Base-by-base conservation (phyloP, 1,284 basidiomycete species). In the Cystobasidiaceae sp. region DNA sequence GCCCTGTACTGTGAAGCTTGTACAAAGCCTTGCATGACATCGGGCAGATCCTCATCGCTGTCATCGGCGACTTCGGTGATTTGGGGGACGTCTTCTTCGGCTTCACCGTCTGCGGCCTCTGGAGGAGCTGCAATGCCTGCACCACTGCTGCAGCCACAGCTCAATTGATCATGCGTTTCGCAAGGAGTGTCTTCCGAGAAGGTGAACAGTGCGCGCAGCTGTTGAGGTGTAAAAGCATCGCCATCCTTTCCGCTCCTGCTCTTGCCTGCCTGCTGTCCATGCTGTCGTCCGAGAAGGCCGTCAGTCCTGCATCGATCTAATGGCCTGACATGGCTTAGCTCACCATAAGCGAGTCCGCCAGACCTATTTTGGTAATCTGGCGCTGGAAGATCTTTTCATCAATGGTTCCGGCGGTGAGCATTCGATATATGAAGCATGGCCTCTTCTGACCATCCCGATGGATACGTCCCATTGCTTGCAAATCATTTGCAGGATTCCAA, bases 381-480 rank as follows among this genome's bases (percentile, higher is more conserved):
- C 96, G 83, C 77, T 97, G 75, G 52, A 56, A 68, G 23, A 69
- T 69, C 48, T 73, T 80, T 68, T 81, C 80, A 61, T 81, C 80
- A 57, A 81, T 80, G 0, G 79, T 79, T 34, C 78, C 78, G 23
- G 77, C 74, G 0, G 71, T 72, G 34, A 73, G 51, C 44, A 75
- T 84, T 28, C 96, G 85, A 76, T 99, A 99, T 62, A 98, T 96
- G 77, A 86, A 43, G 70, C 79, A 80, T 15, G 88, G 85, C 39
- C 86, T 85, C 74, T 89, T 93, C 78, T 98, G 96, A 0, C 96
- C 96, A 77, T 97, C 93, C 56, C 90, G 84, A 77, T 93, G 90
- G 72, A 94, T 97, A 49, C 96, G 85, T 57, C 93, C 96, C 93
- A 98, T 97, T 0, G 94, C 89, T 76, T 99, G 94, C n/a, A 93